These are phyloP conservation scores for Syncephalastrum racemosum DNA, from an alignment of 371 early-diverging fungal species.

Conservation along the genomic window DNA sequence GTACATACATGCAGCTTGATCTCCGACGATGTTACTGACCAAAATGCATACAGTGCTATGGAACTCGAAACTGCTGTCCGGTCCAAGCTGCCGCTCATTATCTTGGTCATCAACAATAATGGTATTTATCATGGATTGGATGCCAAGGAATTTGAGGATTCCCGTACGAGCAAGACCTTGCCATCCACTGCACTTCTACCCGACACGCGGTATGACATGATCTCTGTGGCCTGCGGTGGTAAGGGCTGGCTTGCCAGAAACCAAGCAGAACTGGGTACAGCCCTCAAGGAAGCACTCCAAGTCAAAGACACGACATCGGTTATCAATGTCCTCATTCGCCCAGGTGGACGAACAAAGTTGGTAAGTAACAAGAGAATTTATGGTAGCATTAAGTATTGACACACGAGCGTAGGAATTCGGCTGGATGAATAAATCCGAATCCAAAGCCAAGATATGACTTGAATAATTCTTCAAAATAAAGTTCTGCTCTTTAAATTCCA, in stretches of 20 bases:
- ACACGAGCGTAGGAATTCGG: slow-evolving; percentile 14
- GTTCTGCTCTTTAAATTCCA: slow-evolving; percentile 6
- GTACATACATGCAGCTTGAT: slow-evolving; percentile 13
- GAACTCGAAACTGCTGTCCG: slow-evolving; percentile 80
- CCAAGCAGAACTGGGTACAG: slow-evolving; percentile 55
- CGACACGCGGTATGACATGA: slow-evolving; percentile 66
- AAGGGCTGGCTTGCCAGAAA: slow-evolving; percentile 64
- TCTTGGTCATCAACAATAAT: slow-evolving; percentile 80
- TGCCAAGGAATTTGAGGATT: slow-evolving; percentile 30
- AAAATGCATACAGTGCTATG: slow-evolving; percentile 54
- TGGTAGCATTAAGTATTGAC: neutral
- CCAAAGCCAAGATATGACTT: slow-evolving; percentile 14
- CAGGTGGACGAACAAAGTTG: slow-evolving; percentile 49
- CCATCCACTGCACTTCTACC: slow-evolving; percentile 70
- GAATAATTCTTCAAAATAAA: neutral
- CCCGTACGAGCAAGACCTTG: slow-evolving; percentile 32
- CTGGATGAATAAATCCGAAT: slow-evolving; percentile 20
- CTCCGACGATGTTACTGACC: neutral
- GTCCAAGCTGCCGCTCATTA: slow-evolving; percentile 60
- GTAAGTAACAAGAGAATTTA: slow-evolving; percentile 14
- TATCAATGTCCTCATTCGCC: slow-evolving; percentile 52
- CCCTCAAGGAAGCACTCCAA: slow-evolving; percentile 52
- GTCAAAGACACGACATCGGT: slow-evolving; percentile 39
- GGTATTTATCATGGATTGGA: slow-evolving; percentile 79
- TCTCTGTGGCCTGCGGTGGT: slow-evolving; percentile 69